phyloP scores from a whole-genome alignment of 768 basidiomycete species.

The Trametopsis cervina region DNA sequence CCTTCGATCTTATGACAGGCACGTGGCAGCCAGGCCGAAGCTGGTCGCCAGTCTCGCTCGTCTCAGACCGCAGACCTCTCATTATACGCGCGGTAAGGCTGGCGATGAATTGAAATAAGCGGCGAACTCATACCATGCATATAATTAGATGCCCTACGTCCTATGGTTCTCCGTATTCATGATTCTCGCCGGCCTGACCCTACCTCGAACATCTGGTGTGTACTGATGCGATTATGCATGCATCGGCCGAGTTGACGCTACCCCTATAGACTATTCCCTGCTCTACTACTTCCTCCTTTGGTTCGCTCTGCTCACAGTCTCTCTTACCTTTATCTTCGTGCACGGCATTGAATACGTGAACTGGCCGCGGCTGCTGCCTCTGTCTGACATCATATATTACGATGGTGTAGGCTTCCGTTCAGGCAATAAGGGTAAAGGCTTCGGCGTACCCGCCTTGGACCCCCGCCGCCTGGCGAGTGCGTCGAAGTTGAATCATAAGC shows the following conservation, averaged over 20 bases:
- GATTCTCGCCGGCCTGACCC: constrained; percentile 78
- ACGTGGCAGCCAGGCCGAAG: constrained; percentile 80
- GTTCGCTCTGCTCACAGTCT: constrained; percentile 53
- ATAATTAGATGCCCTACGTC: constrained; percentile 79
- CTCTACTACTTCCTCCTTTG: constrained; percentile 82
- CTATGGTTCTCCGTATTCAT: constrained; percentile 80
- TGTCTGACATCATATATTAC: constrained; percentile 77
- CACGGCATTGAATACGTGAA: constrained; percentile 93
- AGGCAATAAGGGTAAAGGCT: constrained; percentile 67
- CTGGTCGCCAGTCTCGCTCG: constrained; percentile 59
- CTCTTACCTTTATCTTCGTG: constrained; percentile 67
- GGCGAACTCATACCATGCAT: too few species aligned
- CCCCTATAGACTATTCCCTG: constrained; percentile 69
- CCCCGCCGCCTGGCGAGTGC: constrained; percentile 28
- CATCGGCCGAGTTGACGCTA: constrained; percentile 9
- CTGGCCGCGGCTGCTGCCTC: constrained; percentile 85
- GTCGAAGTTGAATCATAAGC: constrained; percentile 28
- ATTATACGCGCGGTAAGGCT: constrained; percentile 71
- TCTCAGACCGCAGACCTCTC: constrained; percentile 77
- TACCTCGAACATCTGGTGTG: constrained; percentile 84
- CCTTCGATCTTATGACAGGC: constrained; percentile 91
- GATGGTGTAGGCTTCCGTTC: constrained; percentile 84
- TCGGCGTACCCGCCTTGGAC: constrained; percentile 34
- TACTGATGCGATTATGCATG: constrained; percentile 8
- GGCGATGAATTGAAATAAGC: too few species aligned